phyloP scores from a whole-genome alignment of 2,329 filamentous ascomycete genomes.

The Macroventuria anomochaeta region DNA sequence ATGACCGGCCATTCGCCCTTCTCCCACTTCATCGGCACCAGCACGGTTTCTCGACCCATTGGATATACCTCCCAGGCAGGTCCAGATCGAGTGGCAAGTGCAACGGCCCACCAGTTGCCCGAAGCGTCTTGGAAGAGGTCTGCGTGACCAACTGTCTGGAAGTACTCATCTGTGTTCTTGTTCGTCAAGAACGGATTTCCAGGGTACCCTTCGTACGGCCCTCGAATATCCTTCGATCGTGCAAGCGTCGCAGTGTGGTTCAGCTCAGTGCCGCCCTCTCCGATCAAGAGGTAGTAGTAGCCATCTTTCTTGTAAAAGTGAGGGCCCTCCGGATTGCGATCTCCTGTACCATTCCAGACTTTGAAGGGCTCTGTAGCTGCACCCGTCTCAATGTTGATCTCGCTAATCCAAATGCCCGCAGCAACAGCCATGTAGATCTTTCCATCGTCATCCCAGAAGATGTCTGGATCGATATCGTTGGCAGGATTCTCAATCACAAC shows the following conservation, averaged over 20 bases:
- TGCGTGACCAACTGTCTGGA: slow-evolving; percentile 39
- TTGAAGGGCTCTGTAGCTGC: slow-evolving; percentile 26
- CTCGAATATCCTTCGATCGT: slow-evolving; percentile 40
- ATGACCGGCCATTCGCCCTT: slow-evolving; percentile 53
- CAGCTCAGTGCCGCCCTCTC: slow-evolving; percentile 45
- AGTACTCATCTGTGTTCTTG: slow-evolving; percentile 44
- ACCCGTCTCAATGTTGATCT: slow-evolving; percentile 46
- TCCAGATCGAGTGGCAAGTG: slow-evolving; percentile 33
- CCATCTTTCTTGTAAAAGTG: slow-evolving; percentile 48
- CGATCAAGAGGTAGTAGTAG: slow-evolving; percentile 43
- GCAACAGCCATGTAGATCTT: slow-evolving; percentile 54
- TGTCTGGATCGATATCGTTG: slow-evolving; percentile 54
- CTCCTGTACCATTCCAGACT: slow-evolving; percentile 49
- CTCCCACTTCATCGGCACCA: slow-evolving; percentile 35
- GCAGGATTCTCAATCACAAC: slow-evolving; percentile 37
- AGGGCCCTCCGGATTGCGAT: slow-evolving; percentile 42
- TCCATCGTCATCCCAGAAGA: slow-evolving; percentile 64
- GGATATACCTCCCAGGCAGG: slow-evolving; percentile 22
- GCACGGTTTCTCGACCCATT: slow-evolving; percentile 40
- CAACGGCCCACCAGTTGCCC: slow-evolving; percentile 35
- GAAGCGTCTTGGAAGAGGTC: slow-evolving; percentile 37
- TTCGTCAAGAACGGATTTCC: slow-evolving; percentile 50
- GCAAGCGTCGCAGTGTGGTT: slow-evolving; percentile 47
- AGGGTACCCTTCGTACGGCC: slow-evolving; percentile 43
- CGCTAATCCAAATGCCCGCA: slow-evolving; percentile 35